Base-by-base conservation (phyloP, 106 monocot genomes). In the Acorus gramineus region DNA sequence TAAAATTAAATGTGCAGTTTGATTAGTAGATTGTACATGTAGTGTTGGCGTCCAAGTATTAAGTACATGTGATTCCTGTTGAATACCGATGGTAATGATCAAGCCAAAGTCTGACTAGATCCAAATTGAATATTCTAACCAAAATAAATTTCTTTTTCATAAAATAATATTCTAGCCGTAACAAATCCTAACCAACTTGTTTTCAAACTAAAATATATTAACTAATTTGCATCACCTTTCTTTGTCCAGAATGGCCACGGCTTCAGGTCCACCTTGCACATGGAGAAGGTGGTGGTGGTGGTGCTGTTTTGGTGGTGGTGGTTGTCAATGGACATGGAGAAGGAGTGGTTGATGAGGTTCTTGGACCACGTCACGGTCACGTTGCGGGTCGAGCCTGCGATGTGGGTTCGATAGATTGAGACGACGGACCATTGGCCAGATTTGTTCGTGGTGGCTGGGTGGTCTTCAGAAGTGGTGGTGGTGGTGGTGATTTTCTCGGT, bases 191-290 rank as follows among this genome's bases (percentile, higher is more conserved):
- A 28, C 28, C 28, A 28, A 28, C 28, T 28, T 28, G 28, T 28
- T 28, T 28, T 28, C 28, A 28, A 28, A 28, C 28, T 28, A 28
- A 28, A 28, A 28, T 28, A 28, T 28, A 1, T 28, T 28, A 28
- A 28, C 28, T 28, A 28, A 28, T 28, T 28, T 28, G 28, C 28
- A 28, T 28, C 28, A 28, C 28, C 28, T 59, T 88, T 91, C 73
- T 87, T 90, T 53, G 80, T 69, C 91, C 96, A 85, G 58, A 98
- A 98, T 1, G 96, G 91, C 96, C 96, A 98, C 0, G 87, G 96
- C 69, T 91, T 98, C 3, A 91, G 79, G 58, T 98, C 96, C 6
- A 91, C 63, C 71, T 77, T 82, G 82, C 74, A 88, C 3, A 79
- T 68, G 43, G 78, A 46, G 12, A 63, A 2, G 28, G 28, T 28